Base-by-base conservation (phyloP, 2,329 filamentous ascomycete species). In the Penicillium sp. region DNA sequence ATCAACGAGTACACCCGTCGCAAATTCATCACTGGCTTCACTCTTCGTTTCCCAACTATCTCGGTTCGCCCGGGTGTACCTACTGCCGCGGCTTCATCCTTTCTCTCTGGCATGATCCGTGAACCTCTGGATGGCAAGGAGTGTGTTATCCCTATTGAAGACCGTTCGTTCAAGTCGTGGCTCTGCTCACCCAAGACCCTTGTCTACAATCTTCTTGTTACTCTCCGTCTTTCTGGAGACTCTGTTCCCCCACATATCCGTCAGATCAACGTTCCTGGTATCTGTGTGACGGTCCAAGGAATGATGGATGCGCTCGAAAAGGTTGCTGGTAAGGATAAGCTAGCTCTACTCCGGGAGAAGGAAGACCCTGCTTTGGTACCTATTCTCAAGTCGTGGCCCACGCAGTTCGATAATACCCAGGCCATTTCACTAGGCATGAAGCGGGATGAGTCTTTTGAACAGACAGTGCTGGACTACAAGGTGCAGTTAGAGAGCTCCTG, bases 1-100 rank as follows among this genome's bases (percentile, higher is more conserved):
- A 66, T 87, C 63, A 86, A 86, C 68, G 84, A 86, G 56, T 81
- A 85, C 68, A 83, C 82, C 49, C 76, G 84, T 23, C 76, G 80
- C 47, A 80, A 81, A 0, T 79, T 80, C 50, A 77, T 86, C 52
- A 81, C 83, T 52, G 84, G 79, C 7, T 80, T 84, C 45, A 75
- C 75, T 2, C 75, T 84, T 45, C 80, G 84, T 0, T 81, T 87
- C 45, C 84, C 84, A 0, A 85, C 83, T 0, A 78, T 87, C 16
- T 80, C 80, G 1, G 83, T 87, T 21, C 77, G 84, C 0, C 82
- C 84, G 0, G 84, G 84, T 1, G 75, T 74, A 16, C 84, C 84
- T 0, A 82, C 82, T 4, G 79, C 78, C 1, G 84, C 84, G 0
- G 84, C 84, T n/a, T 83, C 80, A 1, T 83, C 81, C 0, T 87